Evolutionary conservation across 345 rosid species (phyloP).

Genomic region (Ceriops tagal): DNA sequence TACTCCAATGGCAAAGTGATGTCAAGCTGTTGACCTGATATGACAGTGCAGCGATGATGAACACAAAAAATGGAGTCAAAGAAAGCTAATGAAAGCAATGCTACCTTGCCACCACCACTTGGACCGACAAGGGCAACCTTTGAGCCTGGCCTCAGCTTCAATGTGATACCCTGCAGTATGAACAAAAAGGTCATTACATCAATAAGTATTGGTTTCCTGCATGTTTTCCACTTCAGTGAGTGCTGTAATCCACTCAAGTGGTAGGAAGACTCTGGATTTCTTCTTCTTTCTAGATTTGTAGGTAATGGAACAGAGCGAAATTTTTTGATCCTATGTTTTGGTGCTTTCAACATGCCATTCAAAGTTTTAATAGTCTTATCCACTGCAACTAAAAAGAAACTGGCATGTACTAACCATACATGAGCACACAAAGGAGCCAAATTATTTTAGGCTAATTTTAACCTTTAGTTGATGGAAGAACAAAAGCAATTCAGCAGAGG

Average conservation of each 20-base stretch:
- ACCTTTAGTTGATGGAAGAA: too few relatives aligned
- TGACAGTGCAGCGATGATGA: not conserved
- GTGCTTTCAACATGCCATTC: too few relatives aligned
- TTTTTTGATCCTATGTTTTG: too few relatives aligned
- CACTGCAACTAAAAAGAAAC: too few relatives aligned
- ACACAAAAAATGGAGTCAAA: not conserved
- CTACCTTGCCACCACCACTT: constrained; percentile 97
- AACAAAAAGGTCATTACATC: not conserved
- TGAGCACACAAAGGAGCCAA: too few relatives aligned
- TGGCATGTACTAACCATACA: too few relatives aligned
- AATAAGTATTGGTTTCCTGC: not conserved
- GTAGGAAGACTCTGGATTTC: not conserved
- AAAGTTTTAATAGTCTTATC: too few relatives aligned
- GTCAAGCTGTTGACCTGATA: not conserved
- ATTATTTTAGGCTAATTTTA: too few relatives aligned
- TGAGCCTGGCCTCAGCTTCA: constrained; percentile 76
- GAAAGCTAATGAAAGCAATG: not conserved
- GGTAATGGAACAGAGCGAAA: too few relatives aligned
- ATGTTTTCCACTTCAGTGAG: too few relatives aligned
- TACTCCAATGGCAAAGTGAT: not conserved
- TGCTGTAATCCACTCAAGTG: not conserved
- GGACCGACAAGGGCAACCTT: constrained; percentile 97
- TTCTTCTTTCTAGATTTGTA: too few relatives aligned
- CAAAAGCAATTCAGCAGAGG: not conserved
- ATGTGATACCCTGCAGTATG: constrained; percentile 68